Base-by-base conservation (phyloP, 1,284 basidiomycete species). In the Trametes pubescens region DNA sequence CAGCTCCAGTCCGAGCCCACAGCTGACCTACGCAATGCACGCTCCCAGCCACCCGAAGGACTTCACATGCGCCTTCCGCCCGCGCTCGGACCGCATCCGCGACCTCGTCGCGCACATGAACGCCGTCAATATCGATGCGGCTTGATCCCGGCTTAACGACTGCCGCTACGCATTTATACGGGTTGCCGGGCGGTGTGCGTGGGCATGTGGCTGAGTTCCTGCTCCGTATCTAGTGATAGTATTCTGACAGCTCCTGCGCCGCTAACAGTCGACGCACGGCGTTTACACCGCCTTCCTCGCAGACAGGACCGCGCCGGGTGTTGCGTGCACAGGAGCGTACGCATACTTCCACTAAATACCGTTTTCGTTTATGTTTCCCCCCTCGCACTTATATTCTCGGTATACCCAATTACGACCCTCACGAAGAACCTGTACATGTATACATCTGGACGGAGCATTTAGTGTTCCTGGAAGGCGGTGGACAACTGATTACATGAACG, bases 101-200 rank as follows among this genome's bases (percentile, higher is more conserved):
- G 59, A 54, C 46, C 62, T 69, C 32, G 53, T 69, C 43, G 57
- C 60, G 13, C 62, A 66, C 47, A 66, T 64, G 65, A 61, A 46
- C 21, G 61, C 61, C 11, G 56, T 63, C 3, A 62, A 65, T 46
- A 54, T 57, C 38, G 60, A 57, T 8, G 16, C 59, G 14, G 40
- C 48, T 16, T 60, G n/a, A 59, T 32, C 26, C 34, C 16, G 16
- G 35, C 34, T 16, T 16, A n/a, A 14, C 37, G 35, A 24, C 34
- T 18, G 32, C 48, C 26, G 9, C 16, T 21, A 32, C 29, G 32
- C 49, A 3, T 18, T 24, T 8, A 16, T 38, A 9, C 37, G 22
- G 22, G 34, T 10, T 38, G 2, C n/a, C 4, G 34, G 14, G 18
- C 10, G 22, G 22, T 24, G 24, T 34, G 26, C 43, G 3, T 11